Percentiles rank a stretch among this genome's conserved stretches.
These are phyloP conservation scores for Avena atlantica DNA, from an alignment of 176 grass and related monocot genomes.

Conservation along the genomic window DNA sequence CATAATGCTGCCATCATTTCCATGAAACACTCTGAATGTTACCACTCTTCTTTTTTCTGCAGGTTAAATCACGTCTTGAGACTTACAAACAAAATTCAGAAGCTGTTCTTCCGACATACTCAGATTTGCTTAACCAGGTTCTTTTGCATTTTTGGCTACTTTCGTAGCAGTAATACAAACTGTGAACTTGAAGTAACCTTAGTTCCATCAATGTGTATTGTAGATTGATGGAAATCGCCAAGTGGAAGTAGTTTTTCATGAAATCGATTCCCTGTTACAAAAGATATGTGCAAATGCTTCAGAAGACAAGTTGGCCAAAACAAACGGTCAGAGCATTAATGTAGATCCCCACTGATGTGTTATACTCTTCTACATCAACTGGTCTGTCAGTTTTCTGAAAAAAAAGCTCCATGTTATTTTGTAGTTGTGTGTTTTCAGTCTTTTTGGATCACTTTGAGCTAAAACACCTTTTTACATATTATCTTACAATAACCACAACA, in stretches of 20 bases:
- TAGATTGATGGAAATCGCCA: constrained; percentile 86
- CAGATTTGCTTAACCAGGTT: constrained; percentile 79
- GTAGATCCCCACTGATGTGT: constrained; percentile 23
- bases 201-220: constrained; percentile 54
- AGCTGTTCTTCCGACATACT: constrained; percentile 77
- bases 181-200: constrained; percentile 33
- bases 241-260: constrained; percentile 68
- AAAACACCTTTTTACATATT: not conserved
- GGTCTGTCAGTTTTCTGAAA: not conserved
- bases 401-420: not conserved
- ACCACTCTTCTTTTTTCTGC: constrained; percentile 35
- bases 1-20: not conserved
- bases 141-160: constrained; percentile 41
- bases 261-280: constrained; percentile 75
- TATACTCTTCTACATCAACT: constrained; percentile 5
- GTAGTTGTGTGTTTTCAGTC: not conserved
- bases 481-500: constrained; percentile 6
- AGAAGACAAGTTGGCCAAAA: constrained; percentile 58
- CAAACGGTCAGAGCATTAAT: constrained; percentile 63
- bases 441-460: constrained; percentile 11
- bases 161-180: constrained; percentile 29
- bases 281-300: constrained; percentile 57
- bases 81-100: constrained; percentile 79
- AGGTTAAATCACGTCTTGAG: constrained; percentile 88
- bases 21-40: not conserved